Percentiles rank a stretch among this genome's conserved stretches.
Evolutionary conservation across 1,284 basidiomycete species (phyloP).

Genomic region (Puccinia hordei): DNA sequence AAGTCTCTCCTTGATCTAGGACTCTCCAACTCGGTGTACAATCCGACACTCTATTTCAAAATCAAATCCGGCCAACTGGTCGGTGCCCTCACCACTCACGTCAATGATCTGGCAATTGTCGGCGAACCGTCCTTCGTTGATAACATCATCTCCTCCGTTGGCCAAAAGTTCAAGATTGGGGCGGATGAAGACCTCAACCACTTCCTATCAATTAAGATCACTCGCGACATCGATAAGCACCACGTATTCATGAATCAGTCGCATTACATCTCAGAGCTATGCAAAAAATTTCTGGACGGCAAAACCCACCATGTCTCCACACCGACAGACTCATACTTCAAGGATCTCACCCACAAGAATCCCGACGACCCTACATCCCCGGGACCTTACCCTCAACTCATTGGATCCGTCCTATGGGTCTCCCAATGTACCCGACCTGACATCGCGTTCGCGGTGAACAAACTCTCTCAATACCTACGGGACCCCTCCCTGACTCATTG

Average conservation of each 20-base stretch:
- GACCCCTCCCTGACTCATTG: too few species aligned
- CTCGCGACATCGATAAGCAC: not conserved
- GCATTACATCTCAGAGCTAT: not conserved
- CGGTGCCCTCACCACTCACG: not conserved
- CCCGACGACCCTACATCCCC: not conserved
- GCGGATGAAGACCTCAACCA: too few species aligned
- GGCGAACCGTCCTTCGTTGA: conserved; percentile 1
- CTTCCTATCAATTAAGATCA: conserved; percentile 1
- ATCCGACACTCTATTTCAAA: conserved; percentile 2
- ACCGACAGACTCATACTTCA: too few species aligned
- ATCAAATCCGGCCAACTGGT: not conserved
- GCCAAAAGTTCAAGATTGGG: not conserved
- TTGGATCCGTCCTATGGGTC: conserved; percentile 8
- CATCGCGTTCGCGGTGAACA: too few species aligned
- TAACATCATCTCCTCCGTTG: not conserved
- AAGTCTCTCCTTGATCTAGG: not conserved
- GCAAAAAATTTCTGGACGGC: not conserved
- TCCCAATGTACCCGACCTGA: too few species aligned
- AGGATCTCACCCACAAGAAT: too few species aligned
- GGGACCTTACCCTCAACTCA: not conserved
- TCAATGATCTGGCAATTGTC: not conserved
- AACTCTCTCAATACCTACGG: too few species aligned
- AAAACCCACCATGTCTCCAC: not conserved
- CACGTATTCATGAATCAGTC: not conserved
- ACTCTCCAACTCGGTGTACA: too few species aligned